These are phyloP conservation scores for Daldinia sp. DNA, from an alignment of 2,329 filamentous ascomycete species.

Conservation along the genomic window DNA sequence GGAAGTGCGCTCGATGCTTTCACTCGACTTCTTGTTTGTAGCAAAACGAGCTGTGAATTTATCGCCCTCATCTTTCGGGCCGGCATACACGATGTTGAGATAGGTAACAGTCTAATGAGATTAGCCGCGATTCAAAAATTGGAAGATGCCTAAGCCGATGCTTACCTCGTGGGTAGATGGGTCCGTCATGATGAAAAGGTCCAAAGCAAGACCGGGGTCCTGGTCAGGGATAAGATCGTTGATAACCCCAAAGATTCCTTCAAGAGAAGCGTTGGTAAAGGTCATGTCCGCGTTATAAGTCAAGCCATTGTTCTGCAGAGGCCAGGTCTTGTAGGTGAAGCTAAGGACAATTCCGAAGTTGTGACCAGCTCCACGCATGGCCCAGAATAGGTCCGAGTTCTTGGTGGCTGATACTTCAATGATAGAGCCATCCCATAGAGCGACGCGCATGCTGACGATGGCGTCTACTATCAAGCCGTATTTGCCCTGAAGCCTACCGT, in stretches of 20 bases:
- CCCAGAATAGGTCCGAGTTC: constrained; percentile 59
- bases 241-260: constrained; percentile 16
- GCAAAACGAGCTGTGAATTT: constrained; percentile 24
- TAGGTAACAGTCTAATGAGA: constrained; percentile 14
- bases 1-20: neutral
- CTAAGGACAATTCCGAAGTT: constrained; percentile 56
- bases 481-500: constrained; percentile 58
- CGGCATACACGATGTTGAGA: constrained; percentile 28
- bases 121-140: constrained; percentile 1
- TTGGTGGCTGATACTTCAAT: constrained; percentile 46
- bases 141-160: neutral
- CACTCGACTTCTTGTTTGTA: constrained; percentile 7
- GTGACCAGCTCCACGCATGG: constrained; percentile 59
- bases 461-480: constrained; percentile 58
- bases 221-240: constrained; percentile 31
- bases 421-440: constrained; percentile 55
- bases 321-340: constrained; percentile 28
- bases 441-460: constrained; percentile 55
- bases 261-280: constrained; percentile 27
- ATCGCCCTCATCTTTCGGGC: constrained; percentile 16
- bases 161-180: constrained; percentile 17
- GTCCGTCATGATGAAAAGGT: constrained; percentile 20
- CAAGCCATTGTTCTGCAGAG: constrained; percentile 20
- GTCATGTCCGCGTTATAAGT: constrained; percentile 33
- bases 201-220: constrained; percentile 23